Base-by-base conservation (phyloP, 352 stramenopile species). In the Globisporangium cederbergense region DNA sequence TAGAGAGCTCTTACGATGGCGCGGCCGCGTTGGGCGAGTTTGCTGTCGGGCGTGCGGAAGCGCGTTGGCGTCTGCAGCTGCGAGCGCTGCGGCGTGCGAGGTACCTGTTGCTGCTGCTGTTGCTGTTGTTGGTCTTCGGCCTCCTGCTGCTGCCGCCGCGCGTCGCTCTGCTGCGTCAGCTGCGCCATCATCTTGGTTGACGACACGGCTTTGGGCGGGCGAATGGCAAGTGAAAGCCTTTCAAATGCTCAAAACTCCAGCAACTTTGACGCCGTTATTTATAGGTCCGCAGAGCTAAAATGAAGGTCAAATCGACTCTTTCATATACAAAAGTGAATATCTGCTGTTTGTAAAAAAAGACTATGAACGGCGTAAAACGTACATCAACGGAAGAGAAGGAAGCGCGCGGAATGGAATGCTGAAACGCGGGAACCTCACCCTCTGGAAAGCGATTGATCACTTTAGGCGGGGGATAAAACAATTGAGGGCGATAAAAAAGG, bases 1-100 rank as follows among this genome's bases (percentile, higher is more conserved):
- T n/a, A 5, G 11, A 18, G 20, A 68, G 52, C 52, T 46, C 73
- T 57, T 70, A 79, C 73, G 20, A 74, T 72, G 25, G 64, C 46
- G 30, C 73, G 70, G 10, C 70, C 67, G 13, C 71, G 67, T 14
- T 65, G 64, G 7, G 55, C 55, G 55, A 68, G 38, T 28, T 68
- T 68, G 36, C 62, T 57, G n/a, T 68, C 62, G 0, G 62, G 62
- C n/a, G 55, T 68, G 25, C 55, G 62, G 36, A 68, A 64, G 25
- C 55, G 62, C 25, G 62, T 49, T 6, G 62, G 55, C 25, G 62
- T 68, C 55, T 63, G 62, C 46, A 63, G 18, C 45, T 64, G 54
- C 47, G 55, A 13, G 9, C 51, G 51, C 30, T 58, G 55, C 55
- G 55, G 55, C 38, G 55, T 60, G 22, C 54, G 42, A 0, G 62